Base-by-base conservation (phyloP, 805 yeast species). In the Myxozyma sirexii region DNA sequence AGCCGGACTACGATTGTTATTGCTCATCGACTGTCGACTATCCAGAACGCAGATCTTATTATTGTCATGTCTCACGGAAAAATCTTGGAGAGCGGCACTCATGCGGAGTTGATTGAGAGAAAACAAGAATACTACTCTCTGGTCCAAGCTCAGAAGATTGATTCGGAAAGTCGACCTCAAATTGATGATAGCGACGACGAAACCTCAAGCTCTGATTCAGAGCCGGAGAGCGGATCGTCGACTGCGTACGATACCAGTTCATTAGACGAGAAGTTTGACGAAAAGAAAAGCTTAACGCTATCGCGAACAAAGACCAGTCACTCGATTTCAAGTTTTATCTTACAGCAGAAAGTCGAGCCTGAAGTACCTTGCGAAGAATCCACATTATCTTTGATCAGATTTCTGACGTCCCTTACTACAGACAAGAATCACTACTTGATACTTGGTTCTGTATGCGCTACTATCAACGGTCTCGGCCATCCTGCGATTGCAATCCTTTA, bases 21-120 rank as follows among this genome's bases (percentile, higher is more conserved):
- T 62, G 84, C 84, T 12, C 84, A 81, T 66, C 68, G 84, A 56
- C 71, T 81, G 56, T 76, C 82, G 1, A 81, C 84, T 1, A 80
- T 81, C 43, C 74, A 73, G 59, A 79, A 80, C 59, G 80, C 83
- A 59, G 80, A 78, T 44, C 63, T 80, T 51, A 74, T 81, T 3
- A 73, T 81, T 50, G 84, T 81, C 10, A 70, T 81, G 56, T 54
- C 65, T 1, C 69, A 71, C 27, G 79, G 82, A 4, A 79, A 76
- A 57, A 81, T 80, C 58, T 79, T 70, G n/a, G 78, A 76, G 63
- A 70, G 67, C 37, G 78, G 78, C 15, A 65, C 63, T 4, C 76
- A 74, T 52, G 64, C 66, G 10, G 71, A 69, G 41, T 60, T 76
- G 38, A 26, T 71, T 15, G 67, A 43, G 4, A 31, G 10, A 6